A percentile compares a stretch with the other conserved stretches of the same genome.
These are phyloP conservation scores for Allium fistulosum DNA, from an alignment of 106 monocot genomes.

Conservation along the genomic window DNA sequence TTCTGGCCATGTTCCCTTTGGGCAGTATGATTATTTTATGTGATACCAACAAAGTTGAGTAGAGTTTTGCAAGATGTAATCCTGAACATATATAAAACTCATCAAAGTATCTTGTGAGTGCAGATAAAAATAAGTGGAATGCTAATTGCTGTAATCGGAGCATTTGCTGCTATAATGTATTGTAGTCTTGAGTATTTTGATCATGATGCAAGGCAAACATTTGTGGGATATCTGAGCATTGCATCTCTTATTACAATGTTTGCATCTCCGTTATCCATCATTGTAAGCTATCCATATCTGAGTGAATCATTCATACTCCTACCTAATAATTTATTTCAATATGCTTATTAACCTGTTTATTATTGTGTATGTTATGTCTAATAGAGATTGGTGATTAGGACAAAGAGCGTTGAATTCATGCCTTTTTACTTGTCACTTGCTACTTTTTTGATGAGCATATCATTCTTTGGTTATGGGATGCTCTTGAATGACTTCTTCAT, in stretches of 20 bases:
- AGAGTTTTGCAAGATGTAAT: too few relatives aligned
- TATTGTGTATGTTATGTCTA: slow-evolving; percentile 1
- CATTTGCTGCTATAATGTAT: slow-evolving; percentile 54
- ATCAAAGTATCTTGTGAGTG: background rate
- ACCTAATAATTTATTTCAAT: background rate
- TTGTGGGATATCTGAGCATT: slow-evolving; percentile 84
- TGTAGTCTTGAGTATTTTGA: slow-evolving; percentile 53
- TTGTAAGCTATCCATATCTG: slow-evolving; percentile 34
- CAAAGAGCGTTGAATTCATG: slow-evolving; percentile 78
- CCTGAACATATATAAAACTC: too few relatives aligned
- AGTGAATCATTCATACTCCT: too few relatives aligned
- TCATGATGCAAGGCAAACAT: slow-evolving; percentile 30
- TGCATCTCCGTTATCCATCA: slow-evolving; percentile 89
- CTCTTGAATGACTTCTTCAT: slow-evolving; percentile 63
- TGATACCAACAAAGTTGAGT: too few relatives aligned
- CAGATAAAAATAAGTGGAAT: slow-evolving; percentile 73
- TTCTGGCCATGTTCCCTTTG: too few relatives aligned
- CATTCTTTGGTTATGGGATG: slow-evolving; percentile 75
- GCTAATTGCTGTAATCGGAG: slow-evolving; percentile 34
- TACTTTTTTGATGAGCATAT: slow-evolving; percentile 72
- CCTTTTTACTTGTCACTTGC: slow-evolving; percentile 68
- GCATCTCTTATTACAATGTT: slow-evolving; percentile 95
- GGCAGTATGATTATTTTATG: too few relatives aligned
- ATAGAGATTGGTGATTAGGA: slow-evolving; percentile 71
- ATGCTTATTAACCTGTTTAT: background rate